Percentiles rank a stretch among this genome's conserved stretches.
phyloP scores from a whole-genome alignment of 768 basidiomycete species.

The Kwoniella sp. region DNA sequence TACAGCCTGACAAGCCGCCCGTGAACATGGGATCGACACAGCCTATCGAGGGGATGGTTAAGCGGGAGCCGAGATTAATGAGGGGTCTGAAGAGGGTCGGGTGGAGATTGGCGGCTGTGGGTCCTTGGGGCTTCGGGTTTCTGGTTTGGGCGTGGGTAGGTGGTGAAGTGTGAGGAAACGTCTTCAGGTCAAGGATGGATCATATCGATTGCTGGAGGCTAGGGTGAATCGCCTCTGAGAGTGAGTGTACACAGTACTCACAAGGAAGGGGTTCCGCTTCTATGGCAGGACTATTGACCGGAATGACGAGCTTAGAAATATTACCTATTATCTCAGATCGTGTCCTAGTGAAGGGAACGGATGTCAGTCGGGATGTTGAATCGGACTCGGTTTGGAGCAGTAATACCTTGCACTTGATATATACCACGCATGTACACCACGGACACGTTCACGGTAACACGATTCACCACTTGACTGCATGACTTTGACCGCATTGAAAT shows the following conservation, averaged over 20 bases:
- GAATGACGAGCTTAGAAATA: too few relatives aligned
- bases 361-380: too few relatives aligned
- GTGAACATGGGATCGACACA: slow-evolving; percentile 6
- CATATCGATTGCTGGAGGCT: too few relatives aligned
- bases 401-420: slow-evolving; percentile 14
- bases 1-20: slow-evolving; percentile 34
- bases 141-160: slow-evolving; percentile 54
- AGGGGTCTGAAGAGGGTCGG: slow-evolving; percentile 40
- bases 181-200: slow-evolving; percentile 3
- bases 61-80: slow-evolving; percentile 9
- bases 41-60: slow-evolving; percentile 12
- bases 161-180: slow-evolving; percentile 50
- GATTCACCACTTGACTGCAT: too few relatives aligned
- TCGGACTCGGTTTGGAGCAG: background rate
- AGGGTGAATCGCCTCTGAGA: too few relatives aligned
- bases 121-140: slow-evolving; percentile 54
- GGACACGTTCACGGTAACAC: background rate
- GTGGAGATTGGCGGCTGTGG: slow-evolving; percentile 51
- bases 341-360: too few relatives aligned
- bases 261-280: too few relatives aligned
- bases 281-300: too few relatives aligned
- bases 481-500: too few relatives aligned
- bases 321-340: too few relatives aligned
- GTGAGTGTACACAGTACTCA: too few relatives aligned
- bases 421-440: background rate